Base-by-base conservation (phyloP, 2,329 filamentous ascomycete species). In the Penicillium oxalicum region DNA sequence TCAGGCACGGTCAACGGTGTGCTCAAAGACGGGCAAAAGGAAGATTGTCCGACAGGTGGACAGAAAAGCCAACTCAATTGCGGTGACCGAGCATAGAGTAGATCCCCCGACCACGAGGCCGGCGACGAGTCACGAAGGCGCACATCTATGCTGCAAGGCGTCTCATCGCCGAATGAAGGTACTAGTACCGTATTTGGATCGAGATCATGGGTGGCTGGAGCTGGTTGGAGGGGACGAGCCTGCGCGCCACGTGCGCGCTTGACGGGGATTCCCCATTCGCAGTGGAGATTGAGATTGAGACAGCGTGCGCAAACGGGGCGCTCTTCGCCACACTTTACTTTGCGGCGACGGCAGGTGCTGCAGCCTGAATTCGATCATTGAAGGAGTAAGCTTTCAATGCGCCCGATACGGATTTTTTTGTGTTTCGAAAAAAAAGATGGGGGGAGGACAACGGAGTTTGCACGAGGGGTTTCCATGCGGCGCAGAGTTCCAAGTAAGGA, bases 261-360 rank as follows among this genome's bases (percentile, higher is more conserved):
- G n/a, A 64, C 58, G 4, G 62, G 57, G 25, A 61, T 47, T 8
- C 62, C 62, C 67, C 66, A 69, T 53, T 68, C 66, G 44, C 67
- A 70, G 43, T 53, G 53, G 27, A 70, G 51, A 13, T 54, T 57
- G 32, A 68, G 44, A 18, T 63, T 58, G 24, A 49, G 46, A 47
- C 68, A 70, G 39, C 66, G 65, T 26, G 49, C 51, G 46, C 68
- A 70, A 18, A 63, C 44, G 3, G 68, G 68, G 45, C 52, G 62
- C 52, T 66, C 64, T 55, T 66, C 64, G 28, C 62, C 64, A 44
- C 64, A 66, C 57, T 65, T 66, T n/a, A 66, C 64, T 49, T 66
- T 66, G 38, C 64, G 61, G 49, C 61, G 63, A 48, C 64, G 63
- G 52, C 68, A 70, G 46, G 68, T 70, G 48, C 61, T 65, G 60